Conservation (phyloP, 2,329 filamentous ascomycete genomes). For the Aureobasidium leucospermi region DNA sequence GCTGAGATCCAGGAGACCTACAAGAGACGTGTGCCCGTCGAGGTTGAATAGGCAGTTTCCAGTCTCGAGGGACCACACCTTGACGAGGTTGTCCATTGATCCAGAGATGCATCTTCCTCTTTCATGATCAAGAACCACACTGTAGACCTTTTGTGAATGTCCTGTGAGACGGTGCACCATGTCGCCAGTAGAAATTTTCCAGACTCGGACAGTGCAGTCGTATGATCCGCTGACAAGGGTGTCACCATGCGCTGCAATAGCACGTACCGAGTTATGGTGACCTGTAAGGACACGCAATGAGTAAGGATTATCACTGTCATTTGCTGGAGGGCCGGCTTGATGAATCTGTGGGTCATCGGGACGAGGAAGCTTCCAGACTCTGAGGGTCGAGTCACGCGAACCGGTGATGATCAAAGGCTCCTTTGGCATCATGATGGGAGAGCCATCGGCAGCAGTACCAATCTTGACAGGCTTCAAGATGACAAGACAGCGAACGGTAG, state of each 20-base stretch:
- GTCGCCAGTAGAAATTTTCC: slow-evolving; percentile 95
- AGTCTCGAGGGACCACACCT: slow-evolving; percentile 91
- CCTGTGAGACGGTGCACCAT: slow-evolving; percentile 75
- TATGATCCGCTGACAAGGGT: slow-evolving; percentile 97
- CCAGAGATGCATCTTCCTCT: slow-evolving; percentile 95
- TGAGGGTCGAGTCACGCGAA: slow-evolving; percentile 85
- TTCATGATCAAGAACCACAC: slow-evolving; percentile 84
- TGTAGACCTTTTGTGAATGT: slow-evolving; percentile 91
- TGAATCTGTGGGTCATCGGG: slow-evolving; percentile 70
- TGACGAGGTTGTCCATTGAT: slow-evolving; percentile 96
- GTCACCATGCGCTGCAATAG: slow-evolving; percentile 90
- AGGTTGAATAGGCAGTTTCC: slow-evolving; percentile 80
- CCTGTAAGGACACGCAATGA: slow-evolving; percentile 82
- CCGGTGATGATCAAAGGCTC: slow-evolving; percentile 96
- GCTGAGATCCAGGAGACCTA: slow-evolving; percentile 82
- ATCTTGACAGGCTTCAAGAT: slow-evolving; percentile 83
- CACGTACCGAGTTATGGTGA: slow-evolving; percentile 88
- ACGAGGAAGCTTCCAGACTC: slow-evolving; percentile 89
- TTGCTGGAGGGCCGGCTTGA: slow-evolving; percentile 67
- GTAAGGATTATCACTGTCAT: slow-evolving; percentile 79
- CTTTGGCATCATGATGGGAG: slow-evolving; percentile 79
- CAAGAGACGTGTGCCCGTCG: slow-evolving; percentile 85
- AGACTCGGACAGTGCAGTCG: slow-evolving; percentile 89
- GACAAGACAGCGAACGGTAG: slow-evolving; percentile 89
- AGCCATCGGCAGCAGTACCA: slow-evolving; percentile 63